Conservation (phyloP, 345 rosid genomes). For the Rubroshorea leprosula region DNA sequence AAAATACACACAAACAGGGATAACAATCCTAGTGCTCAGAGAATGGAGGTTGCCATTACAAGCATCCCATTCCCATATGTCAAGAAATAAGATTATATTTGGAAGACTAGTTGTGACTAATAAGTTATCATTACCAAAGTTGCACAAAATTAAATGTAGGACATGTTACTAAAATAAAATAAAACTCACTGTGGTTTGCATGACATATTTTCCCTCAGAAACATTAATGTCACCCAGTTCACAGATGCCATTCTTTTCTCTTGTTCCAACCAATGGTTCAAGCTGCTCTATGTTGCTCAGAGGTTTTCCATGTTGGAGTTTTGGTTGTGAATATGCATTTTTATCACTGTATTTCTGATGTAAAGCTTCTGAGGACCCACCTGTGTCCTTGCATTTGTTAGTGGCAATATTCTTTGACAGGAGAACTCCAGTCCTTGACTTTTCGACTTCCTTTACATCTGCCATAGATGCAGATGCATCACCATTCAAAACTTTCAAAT, state of each 20-base stretch:
- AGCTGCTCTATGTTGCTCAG: slow-evolving; percentile 23
- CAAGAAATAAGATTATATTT: not conserved
- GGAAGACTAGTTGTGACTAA: not conserved
- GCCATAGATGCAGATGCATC: slow-evolving; percentile 32
- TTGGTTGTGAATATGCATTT: slow-evolving; percentile 36
- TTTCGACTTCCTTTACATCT: slow-evolving; percentile 46
- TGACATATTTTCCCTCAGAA: slow-evolving; percentile 42
- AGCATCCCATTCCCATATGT: slow-evolving; percentile 1
- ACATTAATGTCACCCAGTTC: slow-evolving; percentile 50
- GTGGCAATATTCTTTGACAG: slow-evolving; percentile 34
- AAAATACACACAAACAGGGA: not conserved
- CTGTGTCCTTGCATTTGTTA: slow-evolving; percentile 50
- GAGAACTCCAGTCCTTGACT: slow-evolving; percentile 35
- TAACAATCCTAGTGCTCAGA: not conserved
- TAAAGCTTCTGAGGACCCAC: slow-evolving; percentile 35
- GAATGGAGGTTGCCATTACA: slow-evolving; percentile 9
- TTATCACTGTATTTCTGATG: slow-evolving; percentile 49
- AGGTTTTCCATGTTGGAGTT: slow-evolving; percentile 43
- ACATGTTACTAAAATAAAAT: not conserved
- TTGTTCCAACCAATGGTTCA: slow-evolving; percentile 38
- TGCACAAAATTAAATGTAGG: not conserved
- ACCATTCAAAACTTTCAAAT: slow-evolving; percentile 38
- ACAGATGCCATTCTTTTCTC: slow-evolving; percentile 48
- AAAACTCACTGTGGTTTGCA: slow-evolving; percentile 47
- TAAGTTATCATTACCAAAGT: not conserved